A percentile compares a stretch with the other conserved stretches of the same genome.
Conservation (phyloP, 2,329 filamentous ascomycete genomes). For the Epichloe sylvatica region DNA sequence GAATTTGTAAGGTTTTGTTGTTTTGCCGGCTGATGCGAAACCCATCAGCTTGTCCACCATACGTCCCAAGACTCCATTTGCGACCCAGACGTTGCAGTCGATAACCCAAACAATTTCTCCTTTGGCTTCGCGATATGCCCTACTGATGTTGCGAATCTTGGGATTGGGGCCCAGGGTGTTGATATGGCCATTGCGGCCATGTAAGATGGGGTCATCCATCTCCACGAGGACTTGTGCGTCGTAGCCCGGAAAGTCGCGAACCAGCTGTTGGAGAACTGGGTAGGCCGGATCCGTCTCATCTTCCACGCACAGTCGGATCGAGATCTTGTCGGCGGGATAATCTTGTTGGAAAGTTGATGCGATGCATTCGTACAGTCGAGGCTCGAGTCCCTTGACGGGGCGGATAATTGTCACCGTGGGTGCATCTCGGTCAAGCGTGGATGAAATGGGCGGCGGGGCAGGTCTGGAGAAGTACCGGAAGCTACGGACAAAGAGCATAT, state of each 20-base stretch:
- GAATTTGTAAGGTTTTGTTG: slow-evolving; percentile 61
- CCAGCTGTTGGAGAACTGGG: slow-evolving; percentile 54
- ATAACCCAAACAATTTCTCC: slow-evolving; percentile 87
- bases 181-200: slow-evolving; percentile 33
- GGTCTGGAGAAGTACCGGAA: slow-evolving; percentile 39
- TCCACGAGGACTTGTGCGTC: slow-evolving; percentile 68
- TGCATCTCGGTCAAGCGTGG: slow-evolving; percentile 36
- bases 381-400: slow-evolving; percentile 84
- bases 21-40: slow-evolving; percentile 32
- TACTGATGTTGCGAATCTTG: slow-evolving; percentile 95
- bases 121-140: slow-evolving; percentile 77
- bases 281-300: slow-evolving; percentile 63
- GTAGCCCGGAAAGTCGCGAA: slow-evolving; percentile 57
- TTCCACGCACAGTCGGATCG: slow-evolving; percentile 70
- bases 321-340: slow-evolving; percentile 64
- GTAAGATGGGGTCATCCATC: slow-evolving; percentile 61
- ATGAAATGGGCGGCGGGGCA: slow-evolving; percentile 35
- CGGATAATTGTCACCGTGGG: slow-evolving; percentile 85
- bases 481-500: slow-evolving; percentile 15
- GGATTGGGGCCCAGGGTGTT: slow-evolving; percentile 77
- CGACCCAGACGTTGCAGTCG: slow-evolving; percentile 94
- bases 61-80: slow-evolving; percentile 60
- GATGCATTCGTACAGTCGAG: slow-evolving; percentile 81
- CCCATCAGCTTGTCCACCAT: slow-evolving; percentile 85
- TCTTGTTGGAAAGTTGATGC: slow-evolving; percentile 70